Evolutionary conservation across 164 flowering plant genomes (phyloP).

Genomic region (Vitis vinifera): ASM3070453v1 NC_081820.1:5789501-5790000

Average conservation of each 20-base stretch:
- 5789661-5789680: conserved; percentile 9
- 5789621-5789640: conserved; percentile 7
- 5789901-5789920: not conserved
- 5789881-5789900: conserved; percentile 34
- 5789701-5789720: conserved; percentile 15
- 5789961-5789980: not conserved
- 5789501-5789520: too few species aligned
- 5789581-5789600: not conserved
- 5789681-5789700: not conserved
- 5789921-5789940: not conserved
- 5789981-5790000: conserved; percentile 3
- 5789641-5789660: conserved; percentile 8
- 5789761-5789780: conserved; percentile 33
- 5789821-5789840: conserved; percentile 34
- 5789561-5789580: too few species aligned
- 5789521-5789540: too few species aligned
- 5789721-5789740: conserved; percentile 29
- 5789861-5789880: conserved; percentile 34
- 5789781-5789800: conserved; percentile 31
- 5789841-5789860: conserved; percentile 33
- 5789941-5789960: conserved; percentile 4
- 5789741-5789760: conserved; percentile 39
- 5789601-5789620: not conserved
- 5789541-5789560: too few species aligned
- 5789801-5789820: conserved; percentile 35